These are phyloP conservation scores for Acer yangbiense DNA, from an alignment of 345 rosid genomes.

Conservation along the genomic window DNA sequence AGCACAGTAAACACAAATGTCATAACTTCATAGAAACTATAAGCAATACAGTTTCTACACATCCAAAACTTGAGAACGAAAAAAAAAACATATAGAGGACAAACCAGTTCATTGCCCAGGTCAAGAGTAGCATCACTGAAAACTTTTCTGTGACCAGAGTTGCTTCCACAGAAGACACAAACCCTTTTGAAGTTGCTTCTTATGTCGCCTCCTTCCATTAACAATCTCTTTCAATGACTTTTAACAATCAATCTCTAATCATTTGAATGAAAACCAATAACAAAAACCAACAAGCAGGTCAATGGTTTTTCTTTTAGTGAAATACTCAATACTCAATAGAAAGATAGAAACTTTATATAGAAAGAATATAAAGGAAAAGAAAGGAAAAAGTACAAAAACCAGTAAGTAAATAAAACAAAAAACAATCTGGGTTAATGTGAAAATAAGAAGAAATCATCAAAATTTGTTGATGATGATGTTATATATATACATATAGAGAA, in stretches of 20 bases:
- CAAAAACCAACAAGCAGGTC: slow-evolving; percentile 22
- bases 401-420: slow-evolving; percentile 12
- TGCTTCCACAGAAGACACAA: slow-evolving; percentile 97
- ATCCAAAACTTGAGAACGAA: neutral
- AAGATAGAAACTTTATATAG: slow-evolving; percentile 5
- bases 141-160: slow-evolving; percentile 75
- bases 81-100: slow-evolving; percentile 26
- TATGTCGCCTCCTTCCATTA: slow-evolving; percentile 57
- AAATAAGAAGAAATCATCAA: slow-evolving; percentile 20
- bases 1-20: slow-evolving; percentile 14
- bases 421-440: slow-evolving; percentile 29
- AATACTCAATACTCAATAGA: neutral
- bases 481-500: slow-evolving; percentile 22
- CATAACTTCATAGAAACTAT: slow-evolving; percentile 10
- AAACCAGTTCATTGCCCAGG: slow-evolving; percentile 92
- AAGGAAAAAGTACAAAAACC: neutral
- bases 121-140: slow-evolving; percentile 92
- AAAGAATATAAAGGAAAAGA: slow-evolving; percentile 14
- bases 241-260: slow-evolving; percentile 27
- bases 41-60: neutral
- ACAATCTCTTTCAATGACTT: slow-evolving; percentile 18
- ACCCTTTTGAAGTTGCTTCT: slow-evolving; percentile 68
- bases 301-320: neutral
- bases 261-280: slow-evolving; percentile 19
- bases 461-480: neutral